These are phyloP conservation scores for Wallemia mellicola DNA, from an alignment of 1,284 basidiomycete genomes.

Conservation along the genomic window DNA sequence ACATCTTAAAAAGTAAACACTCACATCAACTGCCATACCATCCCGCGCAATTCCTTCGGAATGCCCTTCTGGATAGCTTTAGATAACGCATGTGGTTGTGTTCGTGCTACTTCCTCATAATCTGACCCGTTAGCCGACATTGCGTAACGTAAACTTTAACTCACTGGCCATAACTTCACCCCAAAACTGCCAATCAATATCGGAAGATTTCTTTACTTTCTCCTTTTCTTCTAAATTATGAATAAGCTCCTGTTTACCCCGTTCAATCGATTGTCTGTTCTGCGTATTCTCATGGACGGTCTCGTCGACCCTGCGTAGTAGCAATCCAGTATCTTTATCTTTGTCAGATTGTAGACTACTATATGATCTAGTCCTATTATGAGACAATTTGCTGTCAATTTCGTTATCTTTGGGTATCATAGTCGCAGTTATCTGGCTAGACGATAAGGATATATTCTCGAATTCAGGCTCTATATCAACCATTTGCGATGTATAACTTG, in stretches of 20 bases:
- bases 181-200: slow-evolving; percentile 54
- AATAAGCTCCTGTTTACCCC: background rate
- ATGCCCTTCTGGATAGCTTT: slow-evolving; percentile 77
- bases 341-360: background rate
- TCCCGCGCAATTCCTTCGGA: slow-evolving; percentile 53
- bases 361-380: background rate
- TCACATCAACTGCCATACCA: slow-evolving; percentile 97
- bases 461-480: background rate
- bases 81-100: slow-evolving; percentile 45
- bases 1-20: slow-evolving; percentile 6
- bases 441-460: background rate
- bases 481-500: no score
- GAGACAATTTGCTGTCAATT: background rate
- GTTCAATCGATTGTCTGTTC: background rate
- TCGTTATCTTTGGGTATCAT: background rate
- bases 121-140: slow-evolving; percentile 19
- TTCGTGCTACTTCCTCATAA: slow-evolving; percentile 53
- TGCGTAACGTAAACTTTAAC: slow-evolving; percentile 7
- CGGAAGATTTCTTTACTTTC: background rate
- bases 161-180: slow-evolving; percentile 63
- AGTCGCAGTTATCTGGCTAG: background rate
- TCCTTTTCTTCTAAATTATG: background rate
- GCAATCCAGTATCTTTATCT: background rate
- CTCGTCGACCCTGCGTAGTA: background rate
- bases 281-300: background rate